Base-by-base conservation (phyloP, 768 basidiomycete species). In the Lanmaoa rubissima region DNA sequence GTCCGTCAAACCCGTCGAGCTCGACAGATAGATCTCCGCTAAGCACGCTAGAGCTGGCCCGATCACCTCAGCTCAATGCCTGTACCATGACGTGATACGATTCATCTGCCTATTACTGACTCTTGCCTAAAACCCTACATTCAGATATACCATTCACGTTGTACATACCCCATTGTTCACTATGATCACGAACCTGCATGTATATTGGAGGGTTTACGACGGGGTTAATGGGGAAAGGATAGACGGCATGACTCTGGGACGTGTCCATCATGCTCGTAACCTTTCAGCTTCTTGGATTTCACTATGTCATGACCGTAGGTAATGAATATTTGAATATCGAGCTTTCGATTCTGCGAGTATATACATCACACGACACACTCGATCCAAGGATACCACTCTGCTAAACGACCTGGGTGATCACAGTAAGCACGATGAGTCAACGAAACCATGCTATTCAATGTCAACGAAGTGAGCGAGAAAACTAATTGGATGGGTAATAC, bases 71-170 rank as follows among this genome's bases (percentile, higher is more conserved):
- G 40, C 13, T 24, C 28, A 7, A 38, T 17, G 34, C 9, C 19
- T 8, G 21, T 35, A 24, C 21, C 21, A 26, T 51, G 44, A 51
- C 12, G 50, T 41, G 24, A 42, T 35, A 31, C 19, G 58, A 39
- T 1, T 39, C 48, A 28, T 36, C 5, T 26, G 36, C n/a, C 36
- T n/a, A 24, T 36, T 54, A 39, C 40, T 8, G 28, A 31, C n/a
- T 11, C 40, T 44, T 28, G 21, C 24, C 46, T 46, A 44, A 36
- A 41, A 42, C 14, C 11, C 2, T 28, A 10, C 36, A 2, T 34
- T 53, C 54, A 54, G 52, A 45, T 52, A 62, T 53, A 56, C 54
- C 64, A 63, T 53, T 42, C 48, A 40, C 34, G 32, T 51, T 65
- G 53, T 65, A 65, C 55, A 65, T 58, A 64, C 53, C 54, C 54